Evolutionary conservation across 2,329 filamentous ascomycete genomes (phyloP), one percentile per base, ranked within the genome.

Genomic region (Neocucurbitaria cava): DNA sequence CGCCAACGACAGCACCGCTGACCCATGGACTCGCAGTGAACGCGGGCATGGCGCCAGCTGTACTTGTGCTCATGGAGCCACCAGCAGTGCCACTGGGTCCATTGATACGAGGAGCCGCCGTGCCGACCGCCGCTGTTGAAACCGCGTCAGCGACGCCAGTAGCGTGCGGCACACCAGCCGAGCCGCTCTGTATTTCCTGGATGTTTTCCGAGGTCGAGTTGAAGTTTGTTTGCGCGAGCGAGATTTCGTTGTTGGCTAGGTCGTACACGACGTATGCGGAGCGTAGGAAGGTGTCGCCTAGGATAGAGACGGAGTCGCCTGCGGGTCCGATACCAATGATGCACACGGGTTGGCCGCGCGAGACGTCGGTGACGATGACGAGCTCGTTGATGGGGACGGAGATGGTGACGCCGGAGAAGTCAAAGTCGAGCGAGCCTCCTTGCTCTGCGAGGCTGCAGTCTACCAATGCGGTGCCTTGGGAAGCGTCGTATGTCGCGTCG

Each of bases 251-350:
- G 70, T 83, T 84, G 18, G 70, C 72, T 13, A 88, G 76, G 56
- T 87, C 85, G 70, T 87, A 87, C 1, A 87, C 85, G 40, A 87
- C 83, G 65, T 87, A 88, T 2, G 85, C 85, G 49, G 80, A 84
- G 50, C 85, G 82, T 15, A 88, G 73, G 75, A 87, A 88, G 0
- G 85, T 87, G 69, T 87, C 85, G 26, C 85, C 85, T 1, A 88
- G 78, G 6, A 87, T 81, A 6, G 79, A 70, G 2, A 78, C 72
- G 20, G 77, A 79, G 58, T 74, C 73, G 30, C 77, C 79, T 0
- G 83, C 76, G 0, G 83, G 82, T 3, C 74, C 76, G 60, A 88
- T 83, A 45, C 74, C 75, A 15, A 82, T 68, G 39, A 82, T 80
- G 61, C 80, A 82, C 38, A 81, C 59, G 8, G 73, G 69, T 31